These are phyloP conservation scores for Skeletonema marinoi DNA, from an alignment of 108 stramenopile genomes.

Conservation along the genomic window DNA sequence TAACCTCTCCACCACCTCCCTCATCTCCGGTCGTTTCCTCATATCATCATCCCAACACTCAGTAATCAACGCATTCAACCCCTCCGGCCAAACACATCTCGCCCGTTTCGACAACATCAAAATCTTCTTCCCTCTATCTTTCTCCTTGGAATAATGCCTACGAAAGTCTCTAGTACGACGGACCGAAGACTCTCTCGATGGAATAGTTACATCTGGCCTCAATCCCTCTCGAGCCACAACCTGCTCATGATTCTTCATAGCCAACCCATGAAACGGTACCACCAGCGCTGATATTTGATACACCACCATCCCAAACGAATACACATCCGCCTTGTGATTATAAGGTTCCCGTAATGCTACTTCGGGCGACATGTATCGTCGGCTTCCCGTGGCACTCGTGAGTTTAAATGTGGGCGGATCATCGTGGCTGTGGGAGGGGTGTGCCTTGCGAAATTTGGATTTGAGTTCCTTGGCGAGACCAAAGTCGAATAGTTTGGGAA, in stretches of 20 bases:
- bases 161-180: background rate
- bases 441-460: background rate
- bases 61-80: constrained; percentile 19
- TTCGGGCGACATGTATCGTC: constrained; percentile 64
- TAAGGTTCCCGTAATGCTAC: constrained; percentile 61
- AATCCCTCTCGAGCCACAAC: constrained; percentile 40
- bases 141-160: background rate
- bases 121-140: background rate
- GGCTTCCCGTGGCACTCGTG: constrained; percentile 52
- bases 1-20: constrained; percentile 21
- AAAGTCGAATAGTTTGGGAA: constrained; percentile 71
- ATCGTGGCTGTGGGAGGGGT: background rate
- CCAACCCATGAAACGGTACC: constrained; percentile 46
- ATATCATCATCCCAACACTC: constrained; percentile 37
- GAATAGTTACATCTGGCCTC: constrained; percentile 20
- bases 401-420: constrained; percentile 32
- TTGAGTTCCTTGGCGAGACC: constrained; percentile 70
- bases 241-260: constrained; percentile 17
- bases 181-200: background rate
- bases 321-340: constrained; percentile 73
- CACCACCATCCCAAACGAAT: constrained; percentile 73
- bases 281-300: constrained; percentile 68
- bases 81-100: constrained; percentile 25
- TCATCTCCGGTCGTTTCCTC: constrained; percentile 22
- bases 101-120: background rate